Base-by-base conservation (phyloP, 305 asterid species). In the Fraxinus nigra region DNA sequence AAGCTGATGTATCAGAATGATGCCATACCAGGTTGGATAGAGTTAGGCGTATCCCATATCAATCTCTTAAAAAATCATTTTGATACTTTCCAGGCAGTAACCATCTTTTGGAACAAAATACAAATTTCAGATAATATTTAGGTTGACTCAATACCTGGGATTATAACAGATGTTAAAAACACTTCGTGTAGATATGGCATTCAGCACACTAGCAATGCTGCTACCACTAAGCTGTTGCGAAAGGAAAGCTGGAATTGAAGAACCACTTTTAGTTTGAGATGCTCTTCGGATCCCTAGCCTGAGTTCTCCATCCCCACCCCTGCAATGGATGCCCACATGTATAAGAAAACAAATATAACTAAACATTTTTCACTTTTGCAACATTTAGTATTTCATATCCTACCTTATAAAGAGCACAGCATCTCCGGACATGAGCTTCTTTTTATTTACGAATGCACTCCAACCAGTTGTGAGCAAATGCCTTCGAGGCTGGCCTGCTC, bases 381-480 rank as follows among this genome's bases (percentile, higher is more conserved):
- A 35, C 40, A 72, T 73, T 76, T 10, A 59, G 38, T 14, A 70
- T 75, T 82, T 81, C 82, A 78, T 30, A 59, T 18, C 69, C 30
- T 59, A 94, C 99, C 98, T 94, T 81, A 97, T 89, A 80, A 97
- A 95, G 80, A 97, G 99, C 85, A 95, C 99, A 13, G 99, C 99
- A 82, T 97, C 99, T 80, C 99, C 98, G 48, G 97, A 92, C 34
- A 88, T 92, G 38, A 97, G 93, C 89, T 92, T 95, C 94, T 97
- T 97, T 85, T 90, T 95, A 84, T 97, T 94, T 80, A 97, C 97
- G 88, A 97, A 97, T 76, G 98, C 97, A 89, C 98, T 97, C 99
- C 99, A 97, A 74, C 99, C 99, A 33, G 99, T 97, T 33, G 99
- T 97, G 83, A 97, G 94, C 84, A 97, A 88, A 93, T 97, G 99